Evolutionary conservation across 768 basidiomycete genomes (phyloP).

Genomic region (Chalciporus chontae): DNA sequence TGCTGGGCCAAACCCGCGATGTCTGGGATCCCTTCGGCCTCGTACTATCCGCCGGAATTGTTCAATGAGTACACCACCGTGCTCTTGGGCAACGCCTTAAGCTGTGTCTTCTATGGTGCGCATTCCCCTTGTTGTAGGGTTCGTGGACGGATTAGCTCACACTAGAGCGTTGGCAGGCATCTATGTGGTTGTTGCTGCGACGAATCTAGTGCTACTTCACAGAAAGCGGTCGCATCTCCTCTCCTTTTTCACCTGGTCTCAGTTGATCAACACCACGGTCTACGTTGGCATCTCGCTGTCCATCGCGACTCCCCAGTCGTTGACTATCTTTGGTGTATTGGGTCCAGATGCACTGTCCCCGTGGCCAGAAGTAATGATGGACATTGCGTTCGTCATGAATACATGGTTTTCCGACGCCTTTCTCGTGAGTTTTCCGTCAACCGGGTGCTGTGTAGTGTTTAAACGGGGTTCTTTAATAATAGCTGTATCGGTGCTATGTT

Average conservation of each 20-base stretch:
- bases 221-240: slow-evolving; percentile 18
- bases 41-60: slow-evolving; percentile 8
- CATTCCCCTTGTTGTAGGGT: not conserved
- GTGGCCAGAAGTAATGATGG: slow-evolving; percentile 14
- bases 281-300: slow-evolving; percentile 21
- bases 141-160: no score
- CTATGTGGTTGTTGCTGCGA: slow-evolving; percentile 11
- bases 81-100: slow-evolving; percentile 19
- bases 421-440: slow-evolving; percentile 12
- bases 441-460: not conserved
- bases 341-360: slow-evolving; percentile 12
- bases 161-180: slow-evolving; percentile 3
- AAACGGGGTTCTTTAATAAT: not conserved
- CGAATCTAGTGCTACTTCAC: slow-evolving; percentile 13
- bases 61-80: slow-evolving; percentile 20
- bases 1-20: not conserved
- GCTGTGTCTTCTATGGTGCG: slow-evolving; percentile 18
- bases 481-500: slow-evolving; percentile 24
- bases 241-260: slow-evolving; percentile 6
- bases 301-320: slow-evolving; percentile 11
- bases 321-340: slow-evolving; percentile 8
- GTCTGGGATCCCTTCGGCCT: slow-evolving; percentile 11
- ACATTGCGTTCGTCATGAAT: slow-evolving; percentile 15
- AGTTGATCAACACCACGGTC: slow-evolving; percentile 17
- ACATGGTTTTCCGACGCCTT: slow-evolving; percentile 22